Base-by-base conservation (phyloP, 169 alveolate genomes). In the Babesia sp. region DNA sequence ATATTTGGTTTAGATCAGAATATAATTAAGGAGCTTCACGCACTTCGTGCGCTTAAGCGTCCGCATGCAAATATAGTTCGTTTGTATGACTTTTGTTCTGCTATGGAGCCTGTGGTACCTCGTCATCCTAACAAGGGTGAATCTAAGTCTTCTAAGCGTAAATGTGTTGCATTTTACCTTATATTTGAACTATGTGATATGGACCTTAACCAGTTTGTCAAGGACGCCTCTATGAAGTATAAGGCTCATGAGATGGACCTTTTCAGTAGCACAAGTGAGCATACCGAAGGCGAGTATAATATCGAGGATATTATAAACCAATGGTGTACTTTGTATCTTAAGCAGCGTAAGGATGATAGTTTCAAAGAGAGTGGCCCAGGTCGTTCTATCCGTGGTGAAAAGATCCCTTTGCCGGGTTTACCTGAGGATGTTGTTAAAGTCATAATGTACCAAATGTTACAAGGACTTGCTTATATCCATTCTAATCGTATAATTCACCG, bases 401-500 rank as follows among this genome's bases (percentile, higher is more conserved):
- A 59, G 33, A 71, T 81, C 6, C 89, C 89, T n/a, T 42, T 89
- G 58, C 93, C 93, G n/a, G 87, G 83, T 1, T 61, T 89, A 28
- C 70, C 73, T 20, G 93, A 89, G 61, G 84, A 64, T 41, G 69
- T 81, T 28, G 88, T 86, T n/a, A 89, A 89, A 67, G 91, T 89
- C 29, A 77, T 89, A 0, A 84, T 84, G 71, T 89, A 89, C 68
- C 93, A 89, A 51, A 70, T 89, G 83, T 34, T 89, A 11, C 91
- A 89, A 50, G 93, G 91, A 9, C 71, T 84, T 24, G 68, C 85
- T 26, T 88, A 80, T 46, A 53, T 89, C 20, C 93, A 89, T 50
- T 84, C 87, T 28, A 59, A 89, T 42, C 79, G 90, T 29, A 75
- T 89, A 2, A 89, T 89, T n/a, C 93, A 89, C 57, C 48, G 93